phyloP scores from a whole-genome alignment of 768 basidiomycete species.

The Gyrodon lividus region DNA sequence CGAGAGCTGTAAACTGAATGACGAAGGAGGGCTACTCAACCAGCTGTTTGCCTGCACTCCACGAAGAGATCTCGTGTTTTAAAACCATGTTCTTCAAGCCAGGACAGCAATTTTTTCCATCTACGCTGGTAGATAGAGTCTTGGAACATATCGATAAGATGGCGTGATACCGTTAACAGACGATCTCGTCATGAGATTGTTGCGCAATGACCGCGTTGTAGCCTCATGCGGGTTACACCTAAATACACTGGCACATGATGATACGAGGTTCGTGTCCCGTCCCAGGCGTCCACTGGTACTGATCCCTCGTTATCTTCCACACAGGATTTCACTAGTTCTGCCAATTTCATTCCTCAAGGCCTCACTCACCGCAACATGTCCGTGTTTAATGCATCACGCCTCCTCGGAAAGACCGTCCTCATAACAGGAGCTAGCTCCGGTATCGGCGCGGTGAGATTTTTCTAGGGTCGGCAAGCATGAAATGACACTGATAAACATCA shows the following conservation, averaged over 20 bases:
- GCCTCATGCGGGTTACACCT: too few species aligned
- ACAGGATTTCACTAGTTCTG: background rate
- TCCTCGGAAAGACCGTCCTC: conserved; percentile 83
- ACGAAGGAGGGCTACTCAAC: conserved; percentile 36
- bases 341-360: background rate
- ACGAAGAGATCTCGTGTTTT: conserved; percentile 44
- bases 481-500: conserved; percentile 1
- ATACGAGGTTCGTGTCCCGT: conserved; percentile 1
- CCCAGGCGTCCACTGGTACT: background rate
- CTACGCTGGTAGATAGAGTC: too few species aligned
- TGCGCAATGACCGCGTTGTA: too few species aligned
- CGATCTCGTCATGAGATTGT: conserved; percentile 7
- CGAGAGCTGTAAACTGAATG: background rate
- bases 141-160: too few species aligned
- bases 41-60: conserved; percentile 49
- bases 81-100: conserved; percentile 53
- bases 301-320: background rate
- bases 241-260: too few species aligned
- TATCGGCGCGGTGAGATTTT: conserved; percentile 76
- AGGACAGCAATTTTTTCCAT: conserved; percentile 51
- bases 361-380: conserved; percentile 51
- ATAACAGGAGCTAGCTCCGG: conserved; percentile 90
- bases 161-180: too few species aligned
- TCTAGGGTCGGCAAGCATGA: background rate
- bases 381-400: conserved; percentile 75